Evolutionary conservation across 78 protist species (phyloP), one percentile per base, ranked within the genome.

Genomic region (Pigoraptor vietnamica): DNA sequence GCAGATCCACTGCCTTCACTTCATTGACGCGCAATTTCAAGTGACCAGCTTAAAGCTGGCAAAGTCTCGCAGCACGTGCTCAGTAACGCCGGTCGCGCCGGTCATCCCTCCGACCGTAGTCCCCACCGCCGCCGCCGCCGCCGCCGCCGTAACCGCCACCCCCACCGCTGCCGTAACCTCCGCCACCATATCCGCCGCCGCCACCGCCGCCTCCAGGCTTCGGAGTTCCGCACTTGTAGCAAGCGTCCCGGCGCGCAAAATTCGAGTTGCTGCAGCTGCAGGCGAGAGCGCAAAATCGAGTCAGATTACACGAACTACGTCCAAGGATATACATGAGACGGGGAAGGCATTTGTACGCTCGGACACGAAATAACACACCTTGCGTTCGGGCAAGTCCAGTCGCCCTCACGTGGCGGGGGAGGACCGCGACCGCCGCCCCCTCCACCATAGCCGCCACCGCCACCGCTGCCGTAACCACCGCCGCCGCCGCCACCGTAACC

Each of bases 381-480:
- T 23, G 90, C 34, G 25, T 88, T 39, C n/a, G 90, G 90, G 90
- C 90, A 88, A 10, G 38, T 88, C 90, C 90, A 88, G 38, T 88
- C 90, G 33, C 38, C 90, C 0, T 33, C 90, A 14, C 67, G 67
- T 6, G 67, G 67, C 29, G 67, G 67, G 14, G 67, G 67, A 14
- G 29, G 67, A 48, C 67, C 67, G 14, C 67, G 29, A 14, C 67
- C 67, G 67, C 67, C 67, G 67, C 67, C 67, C 6, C 14, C 6
- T 48, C 67, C 67, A 14, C 67, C 67, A 48, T 14, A 14, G 14
- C 67, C 67, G 67, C 67, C 67, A 48, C 14, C 67, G 67, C 67
- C 29, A 48, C 14, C 67, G 6, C 67, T 14, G 14, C 14, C 6
- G 67, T 14, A 6, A 48, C 67, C 67, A 14, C 67, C 67, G 14